Percentiles rank a stretch among this genome's conserved stretches.
phyloP scores from a whole-genome alignment of 305 asterid genomes.

The Plantago lanceolata region DNA sequence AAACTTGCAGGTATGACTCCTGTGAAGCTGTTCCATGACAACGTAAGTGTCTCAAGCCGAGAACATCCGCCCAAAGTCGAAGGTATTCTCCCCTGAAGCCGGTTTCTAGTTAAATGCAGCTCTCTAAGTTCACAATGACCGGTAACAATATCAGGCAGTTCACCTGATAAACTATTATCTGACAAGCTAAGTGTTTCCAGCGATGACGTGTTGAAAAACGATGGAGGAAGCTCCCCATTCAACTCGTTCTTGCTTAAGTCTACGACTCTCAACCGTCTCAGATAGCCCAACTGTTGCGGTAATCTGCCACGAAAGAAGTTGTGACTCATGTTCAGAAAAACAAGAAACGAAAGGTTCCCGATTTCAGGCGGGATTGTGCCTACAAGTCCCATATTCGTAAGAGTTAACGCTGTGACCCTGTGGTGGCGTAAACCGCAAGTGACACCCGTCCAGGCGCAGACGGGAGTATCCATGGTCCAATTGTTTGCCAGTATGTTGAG shows the following conservation, averaged over 20 bases:
- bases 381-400: conserved; percentile 22
- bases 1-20: conserved; percentile 25
- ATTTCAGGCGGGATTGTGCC: conserved; percentile 29
- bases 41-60: conserved; percentile 15
- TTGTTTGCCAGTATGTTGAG: conserved; percentile 24
- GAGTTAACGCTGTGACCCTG: conserved; percentile 15
- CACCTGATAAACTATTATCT: conserved; percentile 31
- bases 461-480: conserved; percentile 26
- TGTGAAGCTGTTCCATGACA: conserved; percentile 17
- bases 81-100: conserved; percentile 34
- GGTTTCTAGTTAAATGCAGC: conserved; percentile 29
- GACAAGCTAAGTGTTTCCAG: conserved; percentile 18
- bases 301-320: conserved; percentile 25
- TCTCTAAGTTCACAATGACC: conserved; percentile 21
- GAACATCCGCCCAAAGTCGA: conserved; percentile 21
- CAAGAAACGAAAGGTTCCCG: conserved; percentile 25
- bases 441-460: conserved; percentile 46
- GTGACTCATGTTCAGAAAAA: conserved; percentile 9
- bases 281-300: conserved; percentile 14
- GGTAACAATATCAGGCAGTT: conserved; percentile 18
- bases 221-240: conserved; percentile 27
- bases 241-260: conserved; percentile 24
- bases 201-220: conserved; percentile 32
- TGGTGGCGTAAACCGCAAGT: conserved; percentile 16
- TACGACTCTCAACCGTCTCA: conserved; percentile 24